Conservation (phyloP, 495 filamentous ascomycete species). For the Xanthoparmelia taractica region DNA sequence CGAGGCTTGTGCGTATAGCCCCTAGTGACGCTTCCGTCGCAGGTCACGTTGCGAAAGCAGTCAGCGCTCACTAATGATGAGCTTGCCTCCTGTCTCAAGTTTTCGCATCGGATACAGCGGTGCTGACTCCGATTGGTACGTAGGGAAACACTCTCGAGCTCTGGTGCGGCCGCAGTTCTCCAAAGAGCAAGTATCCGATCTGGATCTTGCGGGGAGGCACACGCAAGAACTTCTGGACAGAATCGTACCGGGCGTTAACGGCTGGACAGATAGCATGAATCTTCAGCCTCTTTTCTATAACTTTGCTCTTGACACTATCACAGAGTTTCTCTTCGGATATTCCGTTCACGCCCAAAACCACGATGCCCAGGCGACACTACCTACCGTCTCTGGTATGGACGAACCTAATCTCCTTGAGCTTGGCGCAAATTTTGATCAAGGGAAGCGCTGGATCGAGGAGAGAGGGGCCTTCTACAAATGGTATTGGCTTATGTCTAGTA, state of each 20-base stretch:
- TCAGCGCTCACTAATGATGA: background rate
- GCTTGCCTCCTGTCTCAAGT: background rate
- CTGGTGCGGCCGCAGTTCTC: constrained; percentile 51
- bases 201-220: constrained; percentile 46
- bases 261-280: constrained; percentile 38
- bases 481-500: constrained; percentile 17
- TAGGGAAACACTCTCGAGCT: constrained; percentile 44
- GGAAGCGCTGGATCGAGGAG: constrained; percentile 20
- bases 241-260: constrained; percentile 31
- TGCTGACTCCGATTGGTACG: background rate
- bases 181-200: constrained; percentile 43
- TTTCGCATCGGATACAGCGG: background rate
- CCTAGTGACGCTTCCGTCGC: background rate
- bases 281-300: constrained; percentile 39
- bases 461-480: constrained; percentile 20
- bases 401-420: constrained; percentile 18
- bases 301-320: constrained; percentile 17
- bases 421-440: constrained; percentile 16
- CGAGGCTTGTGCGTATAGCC: constrained; percentile 27
- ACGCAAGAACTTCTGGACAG: constrained; percentile 40
- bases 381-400: constrained; percentile 10
- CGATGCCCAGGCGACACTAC: constrained; percentile 12
- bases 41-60: background rate
- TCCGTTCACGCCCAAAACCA: constrained; percentile 20
- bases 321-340: constrained; percentile 23